Conservation (phyloP, 2,329 filamentous ascomycete genomes). For the Aspergillus sp. region DNA sequence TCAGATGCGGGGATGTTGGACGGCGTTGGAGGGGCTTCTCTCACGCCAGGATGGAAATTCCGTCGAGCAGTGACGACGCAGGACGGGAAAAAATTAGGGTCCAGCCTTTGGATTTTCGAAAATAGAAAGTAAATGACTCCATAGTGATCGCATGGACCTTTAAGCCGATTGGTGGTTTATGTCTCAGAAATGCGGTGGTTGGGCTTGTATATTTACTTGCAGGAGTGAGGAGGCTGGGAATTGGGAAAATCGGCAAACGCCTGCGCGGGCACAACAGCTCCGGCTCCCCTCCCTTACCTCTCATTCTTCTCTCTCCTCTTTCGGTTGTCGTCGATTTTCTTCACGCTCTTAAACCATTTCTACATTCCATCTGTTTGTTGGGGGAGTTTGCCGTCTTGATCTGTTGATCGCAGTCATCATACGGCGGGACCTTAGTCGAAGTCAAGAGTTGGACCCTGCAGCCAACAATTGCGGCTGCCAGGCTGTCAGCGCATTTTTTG, state of each 20-base stretch:
- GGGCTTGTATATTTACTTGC: slow-evolving; percentile 24
- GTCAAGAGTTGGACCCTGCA: slow-evolving; percentile 6
- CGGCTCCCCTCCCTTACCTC: slow-evolving; percentile 15
- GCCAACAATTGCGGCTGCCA: slow-evolving; percentile 8
- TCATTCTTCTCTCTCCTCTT: slow-evolving; percentile 15
- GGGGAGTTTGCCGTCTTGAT: neutral
- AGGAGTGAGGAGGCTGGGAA: slow-evolving; percentile 33
- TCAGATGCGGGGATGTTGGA: slow-evolving; percentile 6
- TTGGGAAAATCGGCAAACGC: slow-evolving; percentile 24
- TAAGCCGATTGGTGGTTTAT: slow-evolving; percentile 14
- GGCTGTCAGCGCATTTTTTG: slow-evolving; percentile 4
- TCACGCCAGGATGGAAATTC: neutral
- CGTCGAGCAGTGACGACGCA: neutral
- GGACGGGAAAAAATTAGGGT: neutral
- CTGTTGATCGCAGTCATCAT: slow-evolving; percentile 2
- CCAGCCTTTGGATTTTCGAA: slow-evolving; percentile 8
- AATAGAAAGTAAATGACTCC: slow-evolving; percentile 1
- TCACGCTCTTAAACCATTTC: slow-evolving; percentile 1
- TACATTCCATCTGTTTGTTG: slow-evolving; percentile 17
- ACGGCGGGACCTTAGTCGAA: neutral
- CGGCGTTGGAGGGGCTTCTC: neutral
- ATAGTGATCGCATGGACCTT: neutral
- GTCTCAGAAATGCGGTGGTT: slow-evolving; percentile 37
- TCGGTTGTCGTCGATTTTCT: slow-evolving; percentile 11
- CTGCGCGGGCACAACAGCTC: neutral